These are phyloP conservation scores for Phytophthora capsici DNA, from an alignment of 352 stramenopile genomes.

Conservation along the genomic window DNA sequence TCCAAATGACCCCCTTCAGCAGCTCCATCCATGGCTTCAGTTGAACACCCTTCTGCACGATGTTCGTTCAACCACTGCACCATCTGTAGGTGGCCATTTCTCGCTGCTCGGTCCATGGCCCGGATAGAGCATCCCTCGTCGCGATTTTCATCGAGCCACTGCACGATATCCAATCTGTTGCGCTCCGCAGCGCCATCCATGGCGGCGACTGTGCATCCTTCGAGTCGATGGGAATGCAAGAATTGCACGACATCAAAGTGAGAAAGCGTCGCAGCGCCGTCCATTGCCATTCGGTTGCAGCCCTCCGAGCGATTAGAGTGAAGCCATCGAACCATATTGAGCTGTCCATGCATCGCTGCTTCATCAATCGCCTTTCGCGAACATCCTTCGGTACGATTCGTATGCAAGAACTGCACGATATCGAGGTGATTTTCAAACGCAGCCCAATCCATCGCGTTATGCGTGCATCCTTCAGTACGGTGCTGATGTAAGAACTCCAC, in stretches of 20 bases:
- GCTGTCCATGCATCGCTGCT: slow-evolving; percentile 30
- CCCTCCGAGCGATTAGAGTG: slow-evolving; percentile 30
- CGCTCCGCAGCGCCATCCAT: slow-evolving; percentile 34
- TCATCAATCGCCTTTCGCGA: slow-evolving; percentile 31
- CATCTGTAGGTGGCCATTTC: slow-evolving; percentile 31
- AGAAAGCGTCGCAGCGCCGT: slow-evolving; percentile 27
- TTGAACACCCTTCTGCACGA: slow-evolving; percentile 29
- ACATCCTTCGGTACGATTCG: slow-evolving; percentile 34
- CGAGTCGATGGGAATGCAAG: slow-evolving; percentile 34
- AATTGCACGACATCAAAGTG: slow-evolving; percentile 43
- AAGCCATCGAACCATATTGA: slow-evolving; percentile 35
- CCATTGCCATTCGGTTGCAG: slow-evolving; percentile 38
- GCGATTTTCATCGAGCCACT: slow-evolving; percentile 37
- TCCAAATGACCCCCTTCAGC: slow-evolving; percentile 28
- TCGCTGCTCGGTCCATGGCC: slow-evolving; percentile 36
- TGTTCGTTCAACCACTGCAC: slow-evolving; percentile 35
- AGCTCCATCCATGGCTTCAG: slow-evolving; percentile 29
- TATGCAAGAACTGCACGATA: slow-evolving; percentile 35
- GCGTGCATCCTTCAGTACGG: slow-evolving; percentile 35
- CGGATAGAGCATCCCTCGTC: slow-evolving; percentile 35
- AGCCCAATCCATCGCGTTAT: slow-evolving; percentile 40
- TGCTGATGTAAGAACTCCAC: slow-evolving; percentile 39
- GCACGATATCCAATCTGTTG: slow-evolving; percentile 25
- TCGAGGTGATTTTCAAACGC: slow-evolving; percentile 27
- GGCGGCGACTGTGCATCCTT: slow-evolving; percentile 32